These are phyloP conservation scores for Retiboletus fuscus DNA, from an alignment of 1,284 basidiomycete species.

Conservation along the genomic window DNA sequence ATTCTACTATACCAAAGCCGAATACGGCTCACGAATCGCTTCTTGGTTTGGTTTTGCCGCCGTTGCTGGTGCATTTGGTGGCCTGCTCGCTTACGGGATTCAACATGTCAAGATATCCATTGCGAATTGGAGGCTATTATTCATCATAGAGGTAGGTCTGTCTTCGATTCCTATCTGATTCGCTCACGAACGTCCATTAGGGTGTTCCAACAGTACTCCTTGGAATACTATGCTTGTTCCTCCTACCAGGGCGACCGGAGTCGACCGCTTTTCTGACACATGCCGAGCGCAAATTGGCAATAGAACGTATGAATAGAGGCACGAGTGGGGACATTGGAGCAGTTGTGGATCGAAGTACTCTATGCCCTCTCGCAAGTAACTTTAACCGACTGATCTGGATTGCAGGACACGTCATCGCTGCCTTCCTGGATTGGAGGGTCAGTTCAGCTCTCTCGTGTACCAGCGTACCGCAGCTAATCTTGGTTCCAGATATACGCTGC, in stretches of 20 bases:
- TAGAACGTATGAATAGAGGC: conserved; percentile 80
- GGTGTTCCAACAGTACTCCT: conserved; percentile 77
- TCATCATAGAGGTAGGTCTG: conserved; percentile 75
- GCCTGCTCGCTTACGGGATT: conserved; percentile 78
- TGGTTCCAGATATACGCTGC: conserved; percentile 65
- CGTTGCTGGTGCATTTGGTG: conserved; percentile 82
- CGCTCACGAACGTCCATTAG: conserved; percentile 45
- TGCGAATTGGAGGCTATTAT: conserved; percentile 73
- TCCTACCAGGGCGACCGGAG: conserved; percentile 88
- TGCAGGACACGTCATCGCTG: conserved; percentile 69
- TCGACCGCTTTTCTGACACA: conserved; percentile 76
- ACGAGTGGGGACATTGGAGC: conserved; percentile 75
- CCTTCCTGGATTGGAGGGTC: conserved; percentile 80
- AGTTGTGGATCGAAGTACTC: conserved; percentile 71
- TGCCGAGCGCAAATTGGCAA: conserved; percentile 76
- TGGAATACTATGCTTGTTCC: conserved; percentile 72
- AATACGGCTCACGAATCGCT: conserved; percentile 78
- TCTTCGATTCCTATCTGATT: not conserved
- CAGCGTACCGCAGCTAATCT: conserved; percentile 11
- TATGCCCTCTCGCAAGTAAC: not conserved
- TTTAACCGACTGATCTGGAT: conserved; percentile 8
- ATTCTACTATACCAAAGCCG: conserved; percentile 79
- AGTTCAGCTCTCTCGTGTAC: conserved; percentile 35
- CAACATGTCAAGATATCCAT: conserved; percentile 62
- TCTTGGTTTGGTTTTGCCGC: conserved; percentile 86